A percentile compares a stretch with the other conserved stretches of the same genome.
Evolutionary conservation across 2,329 filamentous ascomycete genomes (phyloP).

Genomic region (Venturia effusa): DNA sequence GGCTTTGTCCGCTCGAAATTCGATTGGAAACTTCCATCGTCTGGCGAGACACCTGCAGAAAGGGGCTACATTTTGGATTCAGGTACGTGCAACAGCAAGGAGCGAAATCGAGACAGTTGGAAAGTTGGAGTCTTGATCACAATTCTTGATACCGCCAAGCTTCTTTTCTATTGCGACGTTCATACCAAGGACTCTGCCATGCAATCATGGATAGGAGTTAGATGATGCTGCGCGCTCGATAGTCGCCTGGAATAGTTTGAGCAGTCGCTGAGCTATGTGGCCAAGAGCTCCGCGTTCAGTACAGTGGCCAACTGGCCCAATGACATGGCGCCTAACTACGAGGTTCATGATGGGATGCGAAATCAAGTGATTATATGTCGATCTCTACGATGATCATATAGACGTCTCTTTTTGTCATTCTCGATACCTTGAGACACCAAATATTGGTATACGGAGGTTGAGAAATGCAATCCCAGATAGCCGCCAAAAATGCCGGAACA

Average conservation of each 20-base stretch:
- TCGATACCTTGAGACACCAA: neutral
- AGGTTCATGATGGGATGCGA: constrained; percentile 12
- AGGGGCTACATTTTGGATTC: too few species aligned
- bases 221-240: too few species aligned
- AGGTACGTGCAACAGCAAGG: neutral
- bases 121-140: neutral
- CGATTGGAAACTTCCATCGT: neutral
- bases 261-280: too few species aligned
- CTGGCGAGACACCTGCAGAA: neutral
- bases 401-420: neutral
- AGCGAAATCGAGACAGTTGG: neutral
- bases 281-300: too few species aligned
- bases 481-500: neutral
- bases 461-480: neutral
- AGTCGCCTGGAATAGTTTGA: too few species aligned
- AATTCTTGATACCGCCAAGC: neutral
- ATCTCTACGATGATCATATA: neutral
- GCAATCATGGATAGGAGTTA: neutral
- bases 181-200: neutral
- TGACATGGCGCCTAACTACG: constrained; percentile 49
- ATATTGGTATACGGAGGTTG: too few species aligned
- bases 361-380: constrained; percentile 31
- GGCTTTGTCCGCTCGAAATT: neutral
- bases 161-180: neutral
- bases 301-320: constrained; percentile 38